These are phyloP conservation scores for Terana coerulea DNA, from an alignment of 768 basidiomycete species.

Conservation along the genomic window DNA sequence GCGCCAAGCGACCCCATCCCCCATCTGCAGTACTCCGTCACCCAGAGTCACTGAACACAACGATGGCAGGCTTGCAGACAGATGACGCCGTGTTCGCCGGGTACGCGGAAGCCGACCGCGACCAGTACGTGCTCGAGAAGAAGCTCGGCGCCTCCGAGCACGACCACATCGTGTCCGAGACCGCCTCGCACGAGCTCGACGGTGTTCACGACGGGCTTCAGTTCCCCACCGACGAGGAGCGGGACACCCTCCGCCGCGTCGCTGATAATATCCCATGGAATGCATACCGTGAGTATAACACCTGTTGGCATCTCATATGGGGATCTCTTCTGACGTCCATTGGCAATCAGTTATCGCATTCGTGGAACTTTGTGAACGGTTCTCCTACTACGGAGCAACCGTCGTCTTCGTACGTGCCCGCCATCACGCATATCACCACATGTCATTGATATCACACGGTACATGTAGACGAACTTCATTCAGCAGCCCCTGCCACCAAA, in stretches of 20 bases:
- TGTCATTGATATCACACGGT: not conserved
- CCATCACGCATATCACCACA: not conserved
- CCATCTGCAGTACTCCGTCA: slow-evolving; percentile 1
- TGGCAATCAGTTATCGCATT: slow-evolving; percentile 51
- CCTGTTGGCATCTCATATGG: not conserved
- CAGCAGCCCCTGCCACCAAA: slow-evolving; percentile 64
- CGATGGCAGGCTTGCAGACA: slow-evolving; percentile 16
- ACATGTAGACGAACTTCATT: slow-evolving; percentile 63
- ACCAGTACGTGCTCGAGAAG: slow-evolving; percentile 23
- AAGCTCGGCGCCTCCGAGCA: slow-evolving; percentile 10
- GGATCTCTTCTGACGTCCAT: not conserved
- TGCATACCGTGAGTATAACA: slow-evolving; percentile 25
- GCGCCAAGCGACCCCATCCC: too few relatives aligned
- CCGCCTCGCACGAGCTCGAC: slow-evolving; percentile 28
- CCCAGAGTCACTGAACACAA: not conserved
- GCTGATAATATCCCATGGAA: slow-evolving; percentile 41
- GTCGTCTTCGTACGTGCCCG: slow-evolving; percentile 36
- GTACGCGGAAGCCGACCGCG: slow-evolving; percentile 15
- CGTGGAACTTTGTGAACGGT: slow-evolving; percentile 70
- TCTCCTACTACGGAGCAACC: slow-evolving; percentile 49
- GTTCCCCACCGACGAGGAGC: slow-evolving; percentile 64
- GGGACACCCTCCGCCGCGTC: slow-evolving; percentile 53
- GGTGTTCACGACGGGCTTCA: slow-evolving; percentile 48
- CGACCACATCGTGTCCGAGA: slow-evolving; percentile 16
- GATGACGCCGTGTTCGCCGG: slow-evolving; percentile 15